Evolutionary conservation across 2,329 filamentous ascomycete genomes (phyloP).

Genomic region (Exophiala sp.): DNA sequence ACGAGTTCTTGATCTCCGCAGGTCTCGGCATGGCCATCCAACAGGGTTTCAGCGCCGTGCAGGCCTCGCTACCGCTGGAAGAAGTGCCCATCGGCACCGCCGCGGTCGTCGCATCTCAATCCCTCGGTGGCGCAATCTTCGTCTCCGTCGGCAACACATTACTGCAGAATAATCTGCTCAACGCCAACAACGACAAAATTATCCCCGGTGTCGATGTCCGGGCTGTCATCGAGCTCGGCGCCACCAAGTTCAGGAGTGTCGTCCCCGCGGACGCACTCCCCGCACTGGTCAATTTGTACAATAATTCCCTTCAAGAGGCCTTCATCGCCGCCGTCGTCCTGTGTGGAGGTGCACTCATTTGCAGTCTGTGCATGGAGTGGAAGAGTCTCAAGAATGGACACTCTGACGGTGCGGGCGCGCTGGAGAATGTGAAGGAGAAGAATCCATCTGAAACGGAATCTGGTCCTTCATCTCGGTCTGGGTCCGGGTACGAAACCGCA

Average conservation of each 20-base stretch:
- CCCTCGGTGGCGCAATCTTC: slow-evolving; percentile 27
- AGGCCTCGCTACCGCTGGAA: slow-evolving; percentile 19
- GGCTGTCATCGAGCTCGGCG: slow-evolving; percentile 17
- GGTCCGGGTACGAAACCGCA: no score
- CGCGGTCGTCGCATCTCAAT: slow-evolving; percentile 22
- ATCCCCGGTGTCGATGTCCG: slow-evolving; percentile 19
- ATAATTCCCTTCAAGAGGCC: slow-evolving; percentile 16
- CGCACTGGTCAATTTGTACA: slow-evolving; percentile 21
- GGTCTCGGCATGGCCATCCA: slow-evolving; percentile 30
- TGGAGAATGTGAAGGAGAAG: no score
- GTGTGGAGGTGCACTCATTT: slow-evolving; percentile 19
- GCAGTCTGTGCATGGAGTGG: slow-evolving; percentile 10
- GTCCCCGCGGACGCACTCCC: slow-evolving; percentile 14
- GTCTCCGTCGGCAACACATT: slow-evolving; percentile 27
- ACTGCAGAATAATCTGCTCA: slow-evolving; percentile 22
- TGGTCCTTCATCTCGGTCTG: no score
- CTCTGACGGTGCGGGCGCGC: no score
- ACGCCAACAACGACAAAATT: background rate
- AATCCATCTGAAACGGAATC: no score
- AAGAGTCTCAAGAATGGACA: background rate
- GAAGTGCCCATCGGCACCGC: slow-evolving; percentile 26
- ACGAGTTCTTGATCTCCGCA: slow-evolving; percentile 27
- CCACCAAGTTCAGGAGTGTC: slow-evolving; percentile 18
- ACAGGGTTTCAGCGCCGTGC: slow-evolving; percentile 23
- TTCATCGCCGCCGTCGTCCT: slow-evolving; percentile 21